A percentile compares a stretch with the other conserved stretches of the same genome.
Conservation (phyloP, 306 rosid genomes). For the Citrullus amarus region DNA sequence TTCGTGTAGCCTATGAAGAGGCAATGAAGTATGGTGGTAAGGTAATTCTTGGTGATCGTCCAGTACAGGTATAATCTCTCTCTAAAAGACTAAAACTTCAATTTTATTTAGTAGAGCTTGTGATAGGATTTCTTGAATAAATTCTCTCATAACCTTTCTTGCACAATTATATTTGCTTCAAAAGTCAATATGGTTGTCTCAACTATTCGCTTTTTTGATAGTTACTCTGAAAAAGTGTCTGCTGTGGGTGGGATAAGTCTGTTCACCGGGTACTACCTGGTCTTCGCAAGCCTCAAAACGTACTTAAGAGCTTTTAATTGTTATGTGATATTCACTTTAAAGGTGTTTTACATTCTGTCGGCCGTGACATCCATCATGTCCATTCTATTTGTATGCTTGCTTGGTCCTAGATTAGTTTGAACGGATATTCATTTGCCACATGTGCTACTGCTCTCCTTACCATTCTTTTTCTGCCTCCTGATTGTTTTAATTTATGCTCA, state of each 20-base stretch:
- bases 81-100: too few species aligned
- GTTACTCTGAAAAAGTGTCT: background rate
- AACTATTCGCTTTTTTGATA: background rate
- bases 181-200: background rate
- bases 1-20: constrained; percentile 90
- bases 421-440: background rate
- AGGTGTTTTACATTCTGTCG: background rate
- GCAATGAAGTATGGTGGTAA: constrained; percentile 86
- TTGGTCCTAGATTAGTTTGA: background rate
- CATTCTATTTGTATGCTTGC: background rate
- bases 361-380: background rate
- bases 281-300: background rate
- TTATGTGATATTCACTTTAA: background rate
- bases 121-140: background rate
- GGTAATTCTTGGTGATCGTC: constrained; percentile 96
- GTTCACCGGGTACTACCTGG: background rate
- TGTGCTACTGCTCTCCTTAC: background rate
- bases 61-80: constrained; percentile 53
- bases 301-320: background rate
- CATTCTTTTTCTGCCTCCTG: background rate
- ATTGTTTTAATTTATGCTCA: background rate
- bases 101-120: background rate
- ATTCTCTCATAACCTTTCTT: background rate
- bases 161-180: background rate
- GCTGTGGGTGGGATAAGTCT: background rate